Conservation (phyloP, 1,284 basidiomycete species). For the Pholiota adiposa region DNA sequence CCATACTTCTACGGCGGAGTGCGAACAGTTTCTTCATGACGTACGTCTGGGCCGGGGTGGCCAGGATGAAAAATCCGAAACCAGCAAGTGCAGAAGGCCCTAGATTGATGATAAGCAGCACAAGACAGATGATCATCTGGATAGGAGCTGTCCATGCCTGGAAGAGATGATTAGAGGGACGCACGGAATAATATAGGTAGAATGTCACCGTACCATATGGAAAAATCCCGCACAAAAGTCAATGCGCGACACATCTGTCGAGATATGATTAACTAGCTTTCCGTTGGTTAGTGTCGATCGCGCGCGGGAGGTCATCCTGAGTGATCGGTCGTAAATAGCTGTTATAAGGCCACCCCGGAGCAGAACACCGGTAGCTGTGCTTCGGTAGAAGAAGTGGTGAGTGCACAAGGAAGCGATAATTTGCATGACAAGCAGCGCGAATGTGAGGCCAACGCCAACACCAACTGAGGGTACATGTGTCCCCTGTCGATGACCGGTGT, state of each 20-base stretch:
- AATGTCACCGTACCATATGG: conserved; percentile 49
- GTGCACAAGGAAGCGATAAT: conserved; percentile 69
- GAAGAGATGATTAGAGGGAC: conserved; percentile 44
- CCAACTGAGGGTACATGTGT: conserved; percentile 62
- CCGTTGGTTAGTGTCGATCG: conserved; percentile 87
- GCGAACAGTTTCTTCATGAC: conserved; percentile 80
- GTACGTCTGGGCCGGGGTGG: conserved; percentile 61
- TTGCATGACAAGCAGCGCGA: conserved; percentile 76
- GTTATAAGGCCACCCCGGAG: conserved; percentile 88
- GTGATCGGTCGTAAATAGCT: conserved; percentile 82
- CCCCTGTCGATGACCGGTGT: conserved; percentile 54
- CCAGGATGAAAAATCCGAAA: conserved; percentile 78
- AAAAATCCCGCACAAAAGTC: conserved; percentile 90
- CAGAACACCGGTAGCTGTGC: conserved; percentile 78
- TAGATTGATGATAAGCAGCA: conserved; percentile 71
- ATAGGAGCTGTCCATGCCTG: conserved; percentile 73
- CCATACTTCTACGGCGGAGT: conserved; percentile 79
- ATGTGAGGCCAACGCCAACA: conserved; percentile 74
- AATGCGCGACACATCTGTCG: conserved; percentile 80
- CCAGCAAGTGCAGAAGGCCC: conserved; percentile 86
- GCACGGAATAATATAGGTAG: conserved; percentile 39
- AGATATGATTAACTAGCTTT: conserved; percentile 91
- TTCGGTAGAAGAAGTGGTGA: conserved; percentile 84
- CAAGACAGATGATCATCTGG: conserved; percentile 72
- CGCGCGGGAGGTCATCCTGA: conserved; percentile 80